Conservation (phyloP, 176 grass and related monocot species). For the Elaeis guineensis region DNA sequence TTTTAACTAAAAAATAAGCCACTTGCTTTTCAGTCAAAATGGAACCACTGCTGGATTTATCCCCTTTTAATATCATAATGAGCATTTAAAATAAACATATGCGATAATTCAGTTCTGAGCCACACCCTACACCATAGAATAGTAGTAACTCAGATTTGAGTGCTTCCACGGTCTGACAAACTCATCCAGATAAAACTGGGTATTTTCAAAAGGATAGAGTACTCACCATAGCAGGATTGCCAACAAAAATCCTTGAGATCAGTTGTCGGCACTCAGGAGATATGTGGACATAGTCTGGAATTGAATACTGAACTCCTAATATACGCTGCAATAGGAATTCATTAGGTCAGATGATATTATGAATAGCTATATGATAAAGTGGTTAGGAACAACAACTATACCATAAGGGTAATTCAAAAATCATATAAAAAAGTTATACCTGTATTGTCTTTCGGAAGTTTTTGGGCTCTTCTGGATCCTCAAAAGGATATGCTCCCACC, state of each 20-base stretch:
- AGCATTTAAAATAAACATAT: too few relatives aligned
- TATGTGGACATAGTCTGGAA: slow-evolving; percentile 90
- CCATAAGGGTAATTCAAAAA: too few relatives aligned
- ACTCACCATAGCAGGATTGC: slow-evolving; percentile 40
- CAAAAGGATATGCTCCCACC: slow-evolving; percentile 91
- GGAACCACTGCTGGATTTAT: too few relatives aligned
- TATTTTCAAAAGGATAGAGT: not conserved
- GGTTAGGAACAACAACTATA: too few relatives aligned
- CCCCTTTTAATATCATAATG: too few relatives aligned
- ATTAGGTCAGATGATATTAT: slow-evolving; percentile 2
- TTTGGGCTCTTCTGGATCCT: slow-evolving; percentile 83
- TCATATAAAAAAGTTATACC: slow-evolving; percentile 18
- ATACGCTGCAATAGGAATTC: slow-evolving; percentile 52
- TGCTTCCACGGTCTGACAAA: too few relatives aligned
- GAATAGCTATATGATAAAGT: not conserved
- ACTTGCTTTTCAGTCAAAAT: too few relatives aligned
- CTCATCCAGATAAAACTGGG: too few relatives aligned
- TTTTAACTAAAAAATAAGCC: too few relatives aligned
- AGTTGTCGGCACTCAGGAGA: slow-evolving; percentile 68
- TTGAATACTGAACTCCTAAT: slow-evolving; percentile 85
- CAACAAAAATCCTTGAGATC: slow-evolving; percentile 74
- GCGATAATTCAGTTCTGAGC: too few relatives aligned
- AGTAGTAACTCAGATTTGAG: too few relatives aligned
- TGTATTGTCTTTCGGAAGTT: slow-evolving; percentile 95
- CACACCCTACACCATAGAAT: too few relatives aligned